Evolutionary conservation across 306 rosid genomes (phyloP).

Genomic region (Rosa persica): DNA sequence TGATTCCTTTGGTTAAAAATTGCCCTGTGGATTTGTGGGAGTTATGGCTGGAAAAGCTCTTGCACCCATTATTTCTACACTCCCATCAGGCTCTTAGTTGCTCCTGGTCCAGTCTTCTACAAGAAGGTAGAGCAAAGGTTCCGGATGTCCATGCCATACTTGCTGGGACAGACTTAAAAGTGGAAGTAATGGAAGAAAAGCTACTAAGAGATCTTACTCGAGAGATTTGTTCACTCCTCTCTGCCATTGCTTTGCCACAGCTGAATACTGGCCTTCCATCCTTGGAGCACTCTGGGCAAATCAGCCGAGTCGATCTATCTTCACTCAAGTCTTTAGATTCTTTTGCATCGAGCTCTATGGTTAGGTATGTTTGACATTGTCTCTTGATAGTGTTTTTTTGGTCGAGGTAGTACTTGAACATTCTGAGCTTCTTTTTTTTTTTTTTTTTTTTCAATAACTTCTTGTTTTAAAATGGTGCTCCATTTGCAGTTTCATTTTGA

Average conservation of each 20-base stretch:
- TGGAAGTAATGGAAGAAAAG: slow-evolving; percentile 93
- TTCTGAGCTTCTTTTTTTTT: not conserved
- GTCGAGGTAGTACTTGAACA: slow-evolving; percentile 5
- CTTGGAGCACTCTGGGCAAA: slow-evolving; percentile 86
- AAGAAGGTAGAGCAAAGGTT: slow-evolving; percentile 84
- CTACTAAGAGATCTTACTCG: slow-evolving; percentile 86
- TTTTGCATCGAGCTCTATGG: slow-evolving; percentile 69
- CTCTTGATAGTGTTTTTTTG: slow-evolving; percentile 21
- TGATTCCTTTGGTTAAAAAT: slow-evolving; percentile 75
- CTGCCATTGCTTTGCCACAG: slow-evolving; percentile 67
- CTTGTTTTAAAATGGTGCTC: slow-evolving; percentile 15
- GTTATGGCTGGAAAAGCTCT: slow-evolving; percentile 81
- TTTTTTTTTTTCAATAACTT: not conserved
- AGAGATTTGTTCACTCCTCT: slow-evolving; percentile 75
- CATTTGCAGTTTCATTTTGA: slow-evolving; percentile 74
- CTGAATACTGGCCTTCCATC: slow-evolving; percentile 78
- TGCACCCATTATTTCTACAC: slow-evolving; percentile 72
- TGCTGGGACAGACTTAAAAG: slow-evolving; percentile 80
- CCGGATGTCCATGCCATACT: slow-evolving; percentile 73
- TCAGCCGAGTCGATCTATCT: slow-evolving; percentile 56
- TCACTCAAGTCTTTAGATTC: slow-evolving; percentile 74
- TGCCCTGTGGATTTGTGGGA: slow-evolving; percentile 92
- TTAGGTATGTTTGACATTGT: slow-evolving; percentile 63
- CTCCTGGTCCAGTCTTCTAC: slow-evolving; percentile 89
- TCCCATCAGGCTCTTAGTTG: slow-evolving; percentile 67